Percentiles rank a stretch among this genome's conserved stretches.
Evolutionary conservation across 345 rosid genomes (phyloP).

Genomic region (Mercurialis annua): DNA sequence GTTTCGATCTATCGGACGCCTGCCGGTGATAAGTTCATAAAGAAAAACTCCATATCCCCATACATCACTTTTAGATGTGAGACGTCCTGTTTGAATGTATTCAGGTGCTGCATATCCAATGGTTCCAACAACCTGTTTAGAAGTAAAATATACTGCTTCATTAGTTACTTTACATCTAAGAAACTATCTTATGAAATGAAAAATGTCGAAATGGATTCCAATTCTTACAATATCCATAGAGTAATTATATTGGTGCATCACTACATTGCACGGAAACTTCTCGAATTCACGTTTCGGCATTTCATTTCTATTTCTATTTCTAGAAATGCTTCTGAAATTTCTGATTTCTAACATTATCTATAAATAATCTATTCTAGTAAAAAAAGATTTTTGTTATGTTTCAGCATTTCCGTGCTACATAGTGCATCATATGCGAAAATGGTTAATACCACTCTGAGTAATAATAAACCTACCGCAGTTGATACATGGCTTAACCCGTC

Average conservation of each 20-base stretch:
- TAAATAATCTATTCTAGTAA: too few relatives aligned
- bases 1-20: constrained; percentile 75
- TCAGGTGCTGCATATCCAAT: constrained; percentile 97
- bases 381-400: too few relatives aligned
- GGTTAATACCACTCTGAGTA: not conserved
- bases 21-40: constrained; percentile 87
- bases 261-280: too few relatives aligned
- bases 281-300: too few relatives aligned
- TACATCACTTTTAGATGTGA: constrained; percentile 76
- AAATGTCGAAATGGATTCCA: too few relatives aligned
- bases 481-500: constrained; percentile 90
- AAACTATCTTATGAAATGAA: not conserved
- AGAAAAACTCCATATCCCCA: constrained; percentile 92
- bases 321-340: too few relatives aligned
- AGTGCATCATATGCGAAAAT: not conserved
- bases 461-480: constrained; percentile 55
- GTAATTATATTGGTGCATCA: too few relatives aligned
- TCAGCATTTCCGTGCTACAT: too few relatives aligned
- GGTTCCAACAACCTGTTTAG: constrained; percentile 75
- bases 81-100: constrained; percentile 79
- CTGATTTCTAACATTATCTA: too few relatives aligned
- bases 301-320: too few relatives aligned
- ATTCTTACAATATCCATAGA: too few relatives aligned
- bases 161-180: not conserved
- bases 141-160: constrained; percentile 4